Percentiles rank a stretch among this genome's conserved stretches.
Conservation (phyloP, 2,329 filamentous ascomycete genomes). For the Botryotinia globosa region DNA sequence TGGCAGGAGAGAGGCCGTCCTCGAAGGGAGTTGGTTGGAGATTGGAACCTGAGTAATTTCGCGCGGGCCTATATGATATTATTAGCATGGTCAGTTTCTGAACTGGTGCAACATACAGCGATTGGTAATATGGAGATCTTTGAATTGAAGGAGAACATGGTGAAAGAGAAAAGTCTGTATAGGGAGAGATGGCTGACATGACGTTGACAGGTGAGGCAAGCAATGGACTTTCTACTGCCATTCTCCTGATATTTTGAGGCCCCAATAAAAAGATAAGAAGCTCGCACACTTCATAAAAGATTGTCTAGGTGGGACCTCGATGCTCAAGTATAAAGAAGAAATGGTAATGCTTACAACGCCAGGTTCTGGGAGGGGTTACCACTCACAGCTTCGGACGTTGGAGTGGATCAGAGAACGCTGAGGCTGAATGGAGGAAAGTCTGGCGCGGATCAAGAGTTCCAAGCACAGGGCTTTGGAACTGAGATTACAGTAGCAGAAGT, state of each 20-base stretch:
- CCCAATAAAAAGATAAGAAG: slow-evolving; percentile 10
- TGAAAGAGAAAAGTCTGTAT: slow-evolving; percentile 54
- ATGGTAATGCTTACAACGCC: slow-evolving; percentile 20
- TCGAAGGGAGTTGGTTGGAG: slow-evolving; percentile 52
- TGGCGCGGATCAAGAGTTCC: slow-evolving; percentile 5
- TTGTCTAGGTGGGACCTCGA: neutral
- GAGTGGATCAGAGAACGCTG: slow-evolving; percentile 12
- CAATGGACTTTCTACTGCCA: slow-evolving; percentile 62
- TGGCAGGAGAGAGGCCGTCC: slow-evolving; percentile 33
- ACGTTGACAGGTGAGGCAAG: slow-evolving; percentile 60
- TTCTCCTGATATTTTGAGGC: slow-evolving; percentile 34
- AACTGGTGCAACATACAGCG: slow-evolving; percentile 46
- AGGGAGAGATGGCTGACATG: slow-evolving; percentile 52
- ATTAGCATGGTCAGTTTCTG: slow-evolving; percentile 22
- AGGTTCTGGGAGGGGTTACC: slow-evolving; percentile 18
- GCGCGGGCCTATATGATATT: slow-evolving; percentile 43
- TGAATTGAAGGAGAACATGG: slow-evolving; percentile 50
- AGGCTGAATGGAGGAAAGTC: slow-evolving; percentile 16
- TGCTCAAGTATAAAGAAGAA: slow-evolving; percentile 16
- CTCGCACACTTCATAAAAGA: slow-evolving; percentile 1
- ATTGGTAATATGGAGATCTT: slow-evolving; percentile 47
- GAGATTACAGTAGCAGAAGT: neutral
- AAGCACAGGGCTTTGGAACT: slow-evolving; percentile 1
- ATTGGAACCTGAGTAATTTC: slow-evolving; percentile 46
- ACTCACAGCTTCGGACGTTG: slow-evolving; percentile 17